Base-by-base conservation (phyloP, 441 rosid genomes). In the Kokia cookei region DNA sequence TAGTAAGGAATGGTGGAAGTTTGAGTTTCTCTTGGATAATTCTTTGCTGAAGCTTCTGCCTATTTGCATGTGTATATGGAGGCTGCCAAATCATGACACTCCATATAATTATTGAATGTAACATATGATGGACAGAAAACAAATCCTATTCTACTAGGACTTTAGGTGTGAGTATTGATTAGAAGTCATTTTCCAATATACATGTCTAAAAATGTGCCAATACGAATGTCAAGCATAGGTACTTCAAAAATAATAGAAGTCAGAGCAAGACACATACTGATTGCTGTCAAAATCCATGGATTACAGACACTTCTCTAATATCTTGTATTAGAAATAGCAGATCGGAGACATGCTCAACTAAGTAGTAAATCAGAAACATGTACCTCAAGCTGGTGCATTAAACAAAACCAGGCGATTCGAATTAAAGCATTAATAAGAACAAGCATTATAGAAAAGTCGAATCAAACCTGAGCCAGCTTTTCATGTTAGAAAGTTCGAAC, bases 41-140 rank as follows among this genome's bases (percentile, higher is more conserved):
- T 79, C 85, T 89, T 82, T 88, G 90, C 82, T 89, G 92, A 75
- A 91, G 93, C 78, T 85, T 91, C 83, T 83, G 84, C 70, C 96
- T 89, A 76, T 83, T 87, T 71, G 86, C 71, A 76, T 89, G 88
- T 9, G 85, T 77, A 80, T 65, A 89, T 67, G 91, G 92, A 11
- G 92, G 85, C 96, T 86, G 85, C 73, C 82, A 37, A 60, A 72
- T 26, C 5, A 24, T 35, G 12, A 63, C 45, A 0, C 3, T 73
- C 47, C 54, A 14, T 48, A 48, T 48, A 13, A 13, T 48, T 48
- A 48, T 51, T 51, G 55, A 14, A 50, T 50, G 17, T 51, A 5
- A 51, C 51, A 55, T 60, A 17, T 12, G 11, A 54, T 29, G 65
- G 22, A 14, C 3, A 51, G 24, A 60, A 61, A 32, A 27, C 6